A percentile compares a stretch with the other conserved stretches of the same genome.
These are phyloP conservation scores for Parsonsia alboflavescens DNA, from an alignment of 257 asterid genomes.

Conservation along the genomic window DNA sequence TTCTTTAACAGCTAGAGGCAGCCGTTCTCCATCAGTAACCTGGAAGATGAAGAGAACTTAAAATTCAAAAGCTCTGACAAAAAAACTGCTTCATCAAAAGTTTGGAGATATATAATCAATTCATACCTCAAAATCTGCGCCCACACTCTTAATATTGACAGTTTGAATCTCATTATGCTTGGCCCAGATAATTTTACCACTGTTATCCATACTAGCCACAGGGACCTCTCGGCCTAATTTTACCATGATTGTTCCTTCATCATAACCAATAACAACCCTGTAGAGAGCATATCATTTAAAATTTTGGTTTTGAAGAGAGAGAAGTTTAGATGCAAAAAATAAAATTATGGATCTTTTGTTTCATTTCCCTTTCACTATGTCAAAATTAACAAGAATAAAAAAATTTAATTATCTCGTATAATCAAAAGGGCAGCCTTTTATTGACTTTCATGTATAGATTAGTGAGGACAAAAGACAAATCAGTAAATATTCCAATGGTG, in stretches of 20 bases:
- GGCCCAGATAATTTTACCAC: slow-evolving; percentile 97
- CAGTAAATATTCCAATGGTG: background rate
- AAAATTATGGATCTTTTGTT: background rate
- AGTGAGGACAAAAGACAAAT: background rate
- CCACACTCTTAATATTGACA: slow-evolving; percentile 88
- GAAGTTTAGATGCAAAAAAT: background rate
- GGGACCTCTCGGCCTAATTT: slow-evolving; percentile 98
- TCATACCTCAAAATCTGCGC: slow-evolving; percentile 79
- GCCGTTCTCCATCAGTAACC: slow-evolving; percentile 94
- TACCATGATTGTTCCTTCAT: slow-evolving; percentile 98
- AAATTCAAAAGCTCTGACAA: background rate
- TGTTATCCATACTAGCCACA: slow-evolving; percentile 90
- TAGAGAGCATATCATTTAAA: background rate
- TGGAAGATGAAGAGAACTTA: slow-evolving; percentile 27
- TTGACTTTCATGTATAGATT: background rate
- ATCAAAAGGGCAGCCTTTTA: background rate
- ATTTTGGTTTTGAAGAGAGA: background rate
- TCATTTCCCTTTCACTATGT: background rate
- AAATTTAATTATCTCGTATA: background rate
- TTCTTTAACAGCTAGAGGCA: slow-evolving; percentile 92
- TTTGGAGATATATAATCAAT: slow-evolving; percentile 5
- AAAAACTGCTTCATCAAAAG: background rate
- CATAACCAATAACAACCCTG: slow-evolving; percentile 97
- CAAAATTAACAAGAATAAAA: background rate
- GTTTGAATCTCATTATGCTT: slow-evolving; percentile 98